Evolutionary conservation across 176 grass and related monocot species (phyloP).

Genomic region (Canna indica): DNA sequence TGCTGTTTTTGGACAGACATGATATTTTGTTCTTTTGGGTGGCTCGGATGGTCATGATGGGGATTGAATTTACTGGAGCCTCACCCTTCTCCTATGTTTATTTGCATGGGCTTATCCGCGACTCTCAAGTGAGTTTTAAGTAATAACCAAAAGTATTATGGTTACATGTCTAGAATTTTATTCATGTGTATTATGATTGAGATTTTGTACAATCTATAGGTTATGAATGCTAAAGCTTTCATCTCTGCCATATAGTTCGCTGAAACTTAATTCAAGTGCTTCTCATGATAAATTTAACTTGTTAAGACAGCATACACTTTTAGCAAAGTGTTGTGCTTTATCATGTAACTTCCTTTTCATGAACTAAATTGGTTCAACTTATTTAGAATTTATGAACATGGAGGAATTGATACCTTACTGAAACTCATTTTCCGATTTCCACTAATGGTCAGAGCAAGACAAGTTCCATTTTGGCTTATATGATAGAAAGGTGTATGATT

Average conservation of each 20-base stretch:
- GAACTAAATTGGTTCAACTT: too few relatives aligned
- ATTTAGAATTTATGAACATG: too few relatives aligned
- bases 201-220: background rate
- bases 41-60: conserved; percentile 99
- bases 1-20: conserved; percentile 55
- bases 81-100: conserved; percentile 93
- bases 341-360: background rate
- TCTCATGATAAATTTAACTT: background rate
- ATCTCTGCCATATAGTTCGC: background rate
- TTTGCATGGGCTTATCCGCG: conserved; percentile 93
- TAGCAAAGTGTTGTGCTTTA: background rate
- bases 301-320: background rate
- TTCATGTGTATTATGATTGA: background rate
- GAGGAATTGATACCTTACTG: background rate
- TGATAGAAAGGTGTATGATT: background rate
- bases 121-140: conserved; percentile 59
- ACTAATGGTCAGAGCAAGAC: background rate
- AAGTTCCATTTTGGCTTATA: background rate
- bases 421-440: conserved; percentile 1
- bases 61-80: conserved; percentile 81
- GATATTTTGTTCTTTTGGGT: conserved; percentile 99
- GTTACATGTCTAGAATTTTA: background rate
- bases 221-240: background rate
- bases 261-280: background rate
- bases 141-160: background rate